Base-by-base conservation (phyloP, 352 stramenopile genomes). In the Thraustochytrium sp. region DNA sequence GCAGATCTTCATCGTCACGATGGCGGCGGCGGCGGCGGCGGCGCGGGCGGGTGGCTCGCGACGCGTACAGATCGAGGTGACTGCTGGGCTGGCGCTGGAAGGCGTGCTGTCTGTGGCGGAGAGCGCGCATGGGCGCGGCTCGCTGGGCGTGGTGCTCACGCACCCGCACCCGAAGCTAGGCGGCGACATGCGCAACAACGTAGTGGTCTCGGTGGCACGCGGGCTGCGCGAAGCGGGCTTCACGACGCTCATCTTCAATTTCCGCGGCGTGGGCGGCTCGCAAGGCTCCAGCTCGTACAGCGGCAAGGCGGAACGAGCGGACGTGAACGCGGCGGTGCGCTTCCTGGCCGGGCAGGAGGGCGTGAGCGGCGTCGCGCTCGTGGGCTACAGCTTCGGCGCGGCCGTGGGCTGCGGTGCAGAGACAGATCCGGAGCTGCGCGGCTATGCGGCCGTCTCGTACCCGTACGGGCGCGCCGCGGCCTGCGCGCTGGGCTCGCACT, bases 81-180 rank as follows among this genome's bases (percentile, higher is more conserved):
- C 16, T 3, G 62, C 26, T 53, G 37, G 62, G 13, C 23, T 75
- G 18, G 62, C 36, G 62, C 62, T 75, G 38, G 37, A 75, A 26
- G 62, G 31, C 62, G 5, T 53, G 38, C 4, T 75, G 23, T n/a
- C 11, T 0, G 3, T 26, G 23, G 16, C 31, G 8, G 46, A 11
- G 31, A 44, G 76, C 26, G 46, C 59, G 16, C 26, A 29, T 16
- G 46, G 34, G 16, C 8, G 44, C 46, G 51, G 48, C 68, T 26
- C 76, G 21, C 89, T 93, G 64, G 89, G 92, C 84, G 89, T 89
- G 26, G 55, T 94, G 21, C 90, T 94, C 54, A 90, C 90, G 2
- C 75, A 84, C 42, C 75, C 75, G 49, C 75, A 84, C 42, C 91
- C 88, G 34, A 91, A 93, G 59, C 49, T 85, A 0, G 87, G 78